Percentiles rank a stretch among this genome's conserved stretches.
These are phyloP conservation scores for Phytophthora hybrid DNA, from an alignment of 352 stramenopile genomes.

Conservation along the genomic window DNA sequence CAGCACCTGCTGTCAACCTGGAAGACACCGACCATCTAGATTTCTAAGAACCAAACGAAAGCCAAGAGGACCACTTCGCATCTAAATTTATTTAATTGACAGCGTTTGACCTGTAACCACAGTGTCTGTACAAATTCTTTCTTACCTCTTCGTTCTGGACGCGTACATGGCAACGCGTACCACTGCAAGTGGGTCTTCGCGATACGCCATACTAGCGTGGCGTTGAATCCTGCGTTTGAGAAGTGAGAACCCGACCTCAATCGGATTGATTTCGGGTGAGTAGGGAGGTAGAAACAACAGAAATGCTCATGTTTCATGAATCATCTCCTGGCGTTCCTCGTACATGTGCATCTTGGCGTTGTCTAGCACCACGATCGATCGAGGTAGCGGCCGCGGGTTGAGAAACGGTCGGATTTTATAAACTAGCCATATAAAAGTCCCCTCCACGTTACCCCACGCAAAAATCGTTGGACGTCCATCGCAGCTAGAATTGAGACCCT, in stretches of 20 bases:
- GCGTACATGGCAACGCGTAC: too few relatives aligned
- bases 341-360: too few relatives aligned
- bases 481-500: constrained; percentile 6
- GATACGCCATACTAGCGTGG: too few relatives aligned
- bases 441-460: constrained; percentile 8
- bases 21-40: constrained; percentile 9
- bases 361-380: constrained; percentile 76
- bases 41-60: background rate
- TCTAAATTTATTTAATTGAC: background rate
- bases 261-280: constrained; percentile 5
- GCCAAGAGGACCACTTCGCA: too few relatives aligned
- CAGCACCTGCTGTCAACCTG: background rate
- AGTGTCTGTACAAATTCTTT: constrained; percentile 10
- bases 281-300: constrained; percentile 25
- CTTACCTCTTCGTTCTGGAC: too few relatives aligned
- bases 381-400: constrained; percentile 81
- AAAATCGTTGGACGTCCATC: constrained; percentile 20
- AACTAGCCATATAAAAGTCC: constrained; percentile 73
- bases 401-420: constrained; percentile 87
- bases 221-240: background rate
- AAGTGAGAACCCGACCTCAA: constrained; percentile 2
- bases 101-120: constrained; percentile 15
- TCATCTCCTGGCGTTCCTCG: too few relatives aligned
- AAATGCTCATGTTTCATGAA: too few relatives aligned
- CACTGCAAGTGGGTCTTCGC: too few relatives aligned